Evolutionary conservation across 208 protist species (phyloP).

Genomic region (Trypanosoma melophagium): DNA sequence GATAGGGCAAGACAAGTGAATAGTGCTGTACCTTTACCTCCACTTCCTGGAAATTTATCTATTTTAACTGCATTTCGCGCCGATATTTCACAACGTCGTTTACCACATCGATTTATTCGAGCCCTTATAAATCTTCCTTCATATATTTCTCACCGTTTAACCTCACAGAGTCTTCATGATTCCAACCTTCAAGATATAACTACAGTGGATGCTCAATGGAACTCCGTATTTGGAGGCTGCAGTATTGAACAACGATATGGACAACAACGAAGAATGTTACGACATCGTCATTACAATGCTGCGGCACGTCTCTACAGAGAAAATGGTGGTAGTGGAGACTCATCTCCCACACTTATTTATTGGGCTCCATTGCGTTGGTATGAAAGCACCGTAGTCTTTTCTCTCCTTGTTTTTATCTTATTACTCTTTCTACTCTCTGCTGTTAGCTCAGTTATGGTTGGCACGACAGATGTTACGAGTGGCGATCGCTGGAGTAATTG

Average conservation of each 20-base stretch:
- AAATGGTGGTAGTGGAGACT: background rate
- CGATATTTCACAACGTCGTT: slow-evolving; percentile 13
- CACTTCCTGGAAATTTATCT: slow-evolving; percentile 24
- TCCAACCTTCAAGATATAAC: background rate
- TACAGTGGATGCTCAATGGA: background rate
- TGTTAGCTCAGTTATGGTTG: background rate
- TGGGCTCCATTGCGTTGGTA: slow-evolving; percentile 28
- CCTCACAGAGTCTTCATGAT: background rate
- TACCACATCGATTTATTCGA: slow-evolving; percentile 5
- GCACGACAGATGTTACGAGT: background rate
- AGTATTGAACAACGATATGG: slow-evolving; percentile 5
- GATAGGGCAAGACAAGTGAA: background rate
- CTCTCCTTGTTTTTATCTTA: slow-evolving; percentile 15
- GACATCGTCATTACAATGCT: slow-evolving; percentile 25
- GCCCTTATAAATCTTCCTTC: background rate
- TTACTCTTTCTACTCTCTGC: slow-evolving; percentile 1
- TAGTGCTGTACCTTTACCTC: slow-evolving; percentile 7
- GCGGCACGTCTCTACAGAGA: background rate
- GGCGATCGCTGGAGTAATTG: background rate
- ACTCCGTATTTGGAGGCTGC: background rate
- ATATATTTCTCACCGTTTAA: slow-evolving; percentile 8
- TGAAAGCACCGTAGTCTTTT: slow-evolving; percentile 15
- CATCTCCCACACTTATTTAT: background rate
- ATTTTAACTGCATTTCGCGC: slow-evolving; percentile 22
- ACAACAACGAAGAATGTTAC: slow-evolving; percentile 4